Evolutionary conservation across 768 basidiomycete genomes (phyloP).

Genomic region (Mycena floridula): DNA sequence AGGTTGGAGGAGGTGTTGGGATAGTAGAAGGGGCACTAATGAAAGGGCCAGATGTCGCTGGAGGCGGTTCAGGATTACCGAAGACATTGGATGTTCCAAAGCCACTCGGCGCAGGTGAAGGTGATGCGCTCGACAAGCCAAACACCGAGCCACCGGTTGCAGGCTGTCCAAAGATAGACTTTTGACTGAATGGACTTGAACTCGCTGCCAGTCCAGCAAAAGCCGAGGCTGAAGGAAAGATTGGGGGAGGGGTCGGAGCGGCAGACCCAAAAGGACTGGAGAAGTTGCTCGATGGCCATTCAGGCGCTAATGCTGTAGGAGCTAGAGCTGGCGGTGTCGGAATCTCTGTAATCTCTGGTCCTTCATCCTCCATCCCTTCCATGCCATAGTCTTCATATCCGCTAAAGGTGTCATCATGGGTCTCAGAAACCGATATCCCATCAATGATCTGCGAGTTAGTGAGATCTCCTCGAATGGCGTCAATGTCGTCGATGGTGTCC

Average conservation of each 20-base stretch:
- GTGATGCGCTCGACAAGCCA: too few species aligned
- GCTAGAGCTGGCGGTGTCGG: background rate
- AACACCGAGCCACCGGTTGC: background rate
- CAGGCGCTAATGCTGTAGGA: too few species aligned
- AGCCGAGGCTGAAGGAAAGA: too few species aligned
- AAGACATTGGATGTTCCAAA: too few species aligned
- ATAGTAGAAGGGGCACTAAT: too few species aligned
- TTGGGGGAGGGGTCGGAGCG: background rate
- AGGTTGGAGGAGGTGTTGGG: too few species aligned
- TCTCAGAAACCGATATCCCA: conserved; percentile 32
- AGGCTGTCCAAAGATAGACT: conserved; percentile 21
- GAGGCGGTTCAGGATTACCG: too few species aligned
- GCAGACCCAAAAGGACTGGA: background rate
- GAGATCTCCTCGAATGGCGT: conserved; percentile 52
- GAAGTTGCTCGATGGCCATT: background rate
- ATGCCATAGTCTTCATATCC: too few species aligned
- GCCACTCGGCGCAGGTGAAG: too few species aligned
- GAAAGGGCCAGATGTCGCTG: too few species aligned
- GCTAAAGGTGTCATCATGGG: background rate
- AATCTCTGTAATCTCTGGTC: background rate
- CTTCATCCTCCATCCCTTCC: background rate
- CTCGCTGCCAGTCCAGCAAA: background rate
- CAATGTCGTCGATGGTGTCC: conserved; percentile 74
- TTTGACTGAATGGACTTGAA: too few species aligned
- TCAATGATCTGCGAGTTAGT: conserved; percentile 64